Conservation (phyloP, 345 rosid genomes). For the Eucalyptus camaldulensis region DNA sequence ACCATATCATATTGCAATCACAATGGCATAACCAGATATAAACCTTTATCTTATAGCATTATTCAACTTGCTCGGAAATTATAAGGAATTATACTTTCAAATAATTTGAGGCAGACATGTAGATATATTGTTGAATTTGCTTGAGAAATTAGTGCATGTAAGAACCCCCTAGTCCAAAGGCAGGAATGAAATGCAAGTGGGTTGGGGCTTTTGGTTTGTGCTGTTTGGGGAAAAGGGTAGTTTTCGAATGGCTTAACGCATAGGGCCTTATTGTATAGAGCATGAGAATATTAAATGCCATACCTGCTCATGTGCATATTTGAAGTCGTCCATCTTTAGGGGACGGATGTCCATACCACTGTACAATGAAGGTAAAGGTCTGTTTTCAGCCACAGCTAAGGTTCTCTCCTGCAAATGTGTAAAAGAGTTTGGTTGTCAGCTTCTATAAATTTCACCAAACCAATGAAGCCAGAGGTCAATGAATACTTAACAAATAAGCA, state of each 20-base stretch:
- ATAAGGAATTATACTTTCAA: neutral
- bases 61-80: neutral
- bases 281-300: neutral
- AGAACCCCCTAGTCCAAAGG: neutral
- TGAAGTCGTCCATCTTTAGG: slow-evolving; percentile 75
- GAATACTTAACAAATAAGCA: neutral
- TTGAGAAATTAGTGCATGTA: neutral
- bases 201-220: neutral
- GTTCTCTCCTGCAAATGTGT: slow-evolving; percentile 48
- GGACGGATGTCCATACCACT: slow-evolving; percentile 70
- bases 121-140: neutral
- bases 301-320: slow-evolving; percentile 94
- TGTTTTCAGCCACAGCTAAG: slow-evolving; percentile 51
- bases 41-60: neutral
- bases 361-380: slow-evolving; percentile 53
- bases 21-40: neutral
- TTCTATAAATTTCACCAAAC: neutral
- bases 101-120: neutral
- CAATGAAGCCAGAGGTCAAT: neutral
- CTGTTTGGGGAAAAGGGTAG: neutral
- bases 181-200: neutral
- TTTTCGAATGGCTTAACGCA: neutral
- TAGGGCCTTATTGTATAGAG: neutral
- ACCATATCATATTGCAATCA: neutral
- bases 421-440: neutral